A percentile compares a stretch with the other conserved stretches of the same genome.
These are phyloP conservation scores for Solanum neorickii DNA, from an alignment of 257 asterid genomes.

Conservation along the genomic window DNA sequence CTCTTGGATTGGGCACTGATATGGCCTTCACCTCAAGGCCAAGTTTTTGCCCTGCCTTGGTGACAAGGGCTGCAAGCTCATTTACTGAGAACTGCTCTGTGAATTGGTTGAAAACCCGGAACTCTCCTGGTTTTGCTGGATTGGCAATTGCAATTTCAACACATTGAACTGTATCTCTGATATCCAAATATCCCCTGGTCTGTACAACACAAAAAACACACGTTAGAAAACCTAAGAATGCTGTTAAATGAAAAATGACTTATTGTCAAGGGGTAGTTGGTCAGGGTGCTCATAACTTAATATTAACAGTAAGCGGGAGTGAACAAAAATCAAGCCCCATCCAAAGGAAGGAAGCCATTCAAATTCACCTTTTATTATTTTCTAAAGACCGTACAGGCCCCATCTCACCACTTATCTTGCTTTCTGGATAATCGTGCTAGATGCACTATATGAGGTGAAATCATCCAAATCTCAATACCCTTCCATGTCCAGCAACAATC, in stretches of 20 bases:
- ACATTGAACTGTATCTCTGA: constrained; percentile 93
- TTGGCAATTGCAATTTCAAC: constrained; percentile 91
- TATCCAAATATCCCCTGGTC: constrained; percentile 95
- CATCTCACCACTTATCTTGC: neutral
- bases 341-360: neutral
- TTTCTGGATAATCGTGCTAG: neutral
- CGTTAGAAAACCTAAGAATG: neutral
- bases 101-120: constrained; percentile 88
- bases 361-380: neutral
- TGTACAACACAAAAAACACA: constrained; percentile 10
- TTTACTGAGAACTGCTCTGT: constrained; percentile 97
- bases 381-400: neutral
- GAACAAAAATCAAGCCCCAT: neutral
- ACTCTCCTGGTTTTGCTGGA: constrained; percentile 84
- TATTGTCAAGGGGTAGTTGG: neutral
- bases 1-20: constrained; percentile 90
- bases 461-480: neutral
- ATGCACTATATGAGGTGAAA: neutral
- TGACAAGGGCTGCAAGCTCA: constrained; percentile 74
- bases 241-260: neutral
- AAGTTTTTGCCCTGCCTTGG: constrained; percentile 75
- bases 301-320: neutral
- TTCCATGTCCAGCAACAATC: neutral
- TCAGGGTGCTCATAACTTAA: neutral
- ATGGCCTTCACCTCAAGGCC: constrained; percentile 66